Evolutionary conservation across 306 rosid genomes (phyloP).

Genomic region (Vicia faba): DNA sequence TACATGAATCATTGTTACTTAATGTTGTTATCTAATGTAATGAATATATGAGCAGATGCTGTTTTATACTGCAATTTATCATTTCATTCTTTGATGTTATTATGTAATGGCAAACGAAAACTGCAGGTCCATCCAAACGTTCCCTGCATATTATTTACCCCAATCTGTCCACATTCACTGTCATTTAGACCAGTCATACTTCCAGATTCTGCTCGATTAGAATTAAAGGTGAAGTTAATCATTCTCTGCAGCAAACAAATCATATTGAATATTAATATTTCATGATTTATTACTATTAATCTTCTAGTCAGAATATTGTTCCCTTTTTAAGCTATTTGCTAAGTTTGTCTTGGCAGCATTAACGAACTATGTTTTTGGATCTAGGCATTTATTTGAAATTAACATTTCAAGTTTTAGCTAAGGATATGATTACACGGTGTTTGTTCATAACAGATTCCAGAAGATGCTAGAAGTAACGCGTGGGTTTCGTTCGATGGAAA

Average conservation of each 20-base stretch:
- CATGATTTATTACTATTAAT: constrained; percentile 1
- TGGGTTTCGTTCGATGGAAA: constrained; percentile 99
- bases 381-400: constrained; percentile 1
- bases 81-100: constrained; percentile 27
- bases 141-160: constrained; percentile 94
- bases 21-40: constrained; percentile 1
- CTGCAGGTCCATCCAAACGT: constrained; percentile 98
- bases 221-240: constrained; percentile 69
- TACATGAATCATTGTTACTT: constrained; percentile 5
- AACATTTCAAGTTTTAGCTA: constrained; percentile 13
- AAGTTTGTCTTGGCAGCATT: constrained; percentile 1
- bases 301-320: constrained; percentile 19
- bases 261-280: constrained; percentile 12
- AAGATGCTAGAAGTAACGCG: constrained; percentile 88
- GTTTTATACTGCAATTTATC: constrained; percentile 5
- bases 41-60: neutral
- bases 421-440: constrained; percentile 26
- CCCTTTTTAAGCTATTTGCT: neutral
- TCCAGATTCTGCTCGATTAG: constrained; percentile 92
- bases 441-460: constrained; percentile 72
- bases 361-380: constrained; percentile 16
- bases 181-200: constrained; percentile 97
- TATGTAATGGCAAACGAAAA: constrained; percentile 32
- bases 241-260: constrained; percentile 1
- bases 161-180: constrained; percentile 97